Base-by-base conservation (phyloP, 139 green algal species). In the Closterium sp. region DNA sequence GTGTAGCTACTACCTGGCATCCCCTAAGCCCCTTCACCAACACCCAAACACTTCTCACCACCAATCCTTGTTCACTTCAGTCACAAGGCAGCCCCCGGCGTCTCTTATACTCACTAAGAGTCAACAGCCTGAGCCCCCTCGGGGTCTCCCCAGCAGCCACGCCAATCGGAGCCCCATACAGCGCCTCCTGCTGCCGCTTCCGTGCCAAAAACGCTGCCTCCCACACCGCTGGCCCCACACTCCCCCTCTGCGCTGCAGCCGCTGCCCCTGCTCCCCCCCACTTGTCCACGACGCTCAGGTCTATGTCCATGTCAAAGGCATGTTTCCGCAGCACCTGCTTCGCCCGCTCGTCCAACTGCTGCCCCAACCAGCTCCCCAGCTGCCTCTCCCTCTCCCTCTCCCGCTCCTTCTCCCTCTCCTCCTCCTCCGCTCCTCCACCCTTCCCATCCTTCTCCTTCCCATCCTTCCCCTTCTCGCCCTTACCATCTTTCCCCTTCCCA, bases 51-150 rank as follows among this genome's bases (percentile, higher is more conserved):
- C n/a, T n/a, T n/a, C n/a, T n/a, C 4, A 2, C 4, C 32, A 38
- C 32, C 32, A 45, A 45, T 45, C 38, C 38, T 45, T 45, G 38
- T 45, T 45, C 38, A 38, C 2, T 19, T 70, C 45, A 73, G 50
- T 73, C 50, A 73, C 50, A 94, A 2, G 91, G n/a, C 89, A 94
- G 85, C 31, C 92, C 92, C 90, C 92, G 31, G 34, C 92, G 62
- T 5, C 92, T 50, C 92, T 94, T 94, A n/a, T 94, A 94, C 31
- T 94, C 92, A 11, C 91, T 92, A 29, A 94, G 42, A n/a, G 89
- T 94, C 17, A 94, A 19, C 50, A 73, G 13, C 50, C 50, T 73
- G 13, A 70, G 34, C 27, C 31, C 34, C 28, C 27, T 7, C 5
- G 91, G 42, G 31, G 34, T 28, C 42, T 38, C 27, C 24, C 85